Conservation (phyloP, 2,329 filamentous ascomycete genomes). For the Coniochaeta prunicola region DNA sequence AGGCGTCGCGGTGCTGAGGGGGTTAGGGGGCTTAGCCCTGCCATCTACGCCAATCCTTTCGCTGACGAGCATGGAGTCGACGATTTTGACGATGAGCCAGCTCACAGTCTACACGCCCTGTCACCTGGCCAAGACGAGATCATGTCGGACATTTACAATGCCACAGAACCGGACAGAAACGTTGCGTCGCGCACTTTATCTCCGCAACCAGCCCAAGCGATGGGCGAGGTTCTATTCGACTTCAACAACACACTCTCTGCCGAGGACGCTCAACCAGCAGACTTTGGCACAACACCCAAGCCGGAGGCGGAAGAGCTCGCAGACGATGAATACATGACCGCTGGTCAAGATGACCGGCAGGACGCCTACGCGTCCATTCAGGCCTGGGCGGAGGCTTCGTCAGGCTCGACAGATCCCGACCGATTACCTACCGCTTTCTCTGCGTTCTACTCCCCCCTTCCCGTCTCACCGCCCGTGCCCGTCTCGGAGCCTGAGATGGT, state of each 20-base stretch:
- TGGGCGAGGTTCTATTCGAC: constrained; percentile 3
- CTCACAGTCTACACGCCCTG: constrained; percentile 24
- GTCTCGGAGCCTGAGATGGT: constrained; percentile 40
- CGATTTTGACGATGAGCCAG: constrained; percentile 30
- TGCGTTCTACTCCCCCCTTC: constrained; percentile 53
- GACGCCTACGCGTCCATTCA: constrained; percentile 55
- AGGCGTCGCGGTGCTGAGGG: constrained; percentile 41
- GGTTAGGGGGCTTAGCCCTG: constrained; percentile 35
- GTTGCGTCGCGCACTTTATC: constrained; percentile 20
- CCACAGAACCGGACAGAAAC: constrained; percentile 31
- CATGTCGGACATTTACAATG: constrained; percentile 47
- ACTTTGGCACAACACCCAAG: not conserved
- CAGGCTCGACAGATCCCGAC: constrained; percentile 15
- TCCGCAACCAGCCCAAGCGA: constrained; percentile 2
- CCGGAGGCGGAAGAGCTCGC: constrained; percentile 15
- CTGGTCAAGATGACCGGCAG: constrained; percentile 36
- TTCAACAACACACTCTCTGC: constrained; percentile 8
- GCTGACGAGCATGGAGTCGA: constrained; percentile 49
- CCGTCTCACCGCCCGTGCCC: constrained; percentile 40
- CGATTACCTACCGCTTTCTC: not conserved
- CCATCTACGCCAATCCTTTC: constrained; percentile 52
- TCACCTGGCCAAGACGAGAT: constrained; percentile 38
- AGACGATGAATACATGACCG: constrained; percentile 44
- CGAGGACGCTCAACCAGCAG: constrained; percentile 10
- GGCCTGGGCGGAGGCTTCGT: constrained; percentile 52